A percentile compares a stretch with the other conserved stretches of the same genome.
phyloP scores from a whole-genome alignment of 768 basidiomycete genomes.

The Lactarius psammicola region DNA sequence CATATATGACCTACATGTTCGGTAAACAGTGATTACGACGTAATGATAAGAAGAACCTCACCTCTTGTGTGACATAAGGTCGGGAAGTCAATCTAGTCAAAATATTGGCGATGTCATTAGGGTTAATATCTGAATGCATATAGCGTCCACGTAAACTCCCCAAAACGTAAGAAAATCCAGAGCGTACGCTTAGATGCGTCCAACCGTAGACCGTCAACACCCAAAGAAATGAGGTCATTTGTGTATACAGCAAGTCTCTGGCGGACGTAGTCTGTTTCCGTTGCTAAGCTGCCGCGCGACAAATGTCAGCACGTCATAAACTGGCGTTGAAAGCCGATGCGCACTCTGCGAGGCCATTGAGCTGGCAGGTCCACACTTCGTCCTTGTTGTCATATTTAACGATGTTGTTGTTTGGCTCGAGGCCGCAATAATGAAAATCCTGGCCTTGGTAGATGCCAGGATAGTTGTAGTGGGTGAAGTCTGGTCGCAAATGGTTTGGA shows the following conservation, averaged over 20 bases:
- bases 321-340: slow-evolving; percentile 9
- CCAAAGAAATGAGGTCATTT: slow-evolving; percentile 60
- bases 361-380: slow-evolving; percentile 49
- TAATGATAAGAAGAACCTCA: slow-evolving; percentile 6
- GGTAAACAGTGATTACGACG: not conserved
- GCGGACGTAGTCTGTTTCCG: slow-evolving; percentile 61
- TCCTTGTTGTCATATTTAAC: slow-evolving; percentile 50
- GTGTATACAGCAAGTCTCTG: slow-evolving; percentile 51
- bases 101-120: slow-evolving; percentile 55
- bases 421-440: slow-evolving; percentile 66
- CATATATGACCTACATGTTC: slow-evolving; percentile 36
- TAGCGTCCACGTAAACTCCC: not conserved
- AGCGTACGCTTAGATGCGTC: slow-evolving; percentile 63
- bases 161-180: not conserved
- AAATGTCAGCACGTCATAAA: not conserved
- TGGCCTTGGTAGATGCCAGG: slow-evolving; percentile 35
- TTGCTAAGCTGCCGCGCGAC: slow-evolving; percentile 47
- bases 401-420: slow-evolving; percentile 52
- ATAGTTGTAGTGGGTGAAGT: slow-evolving; percentile 51
- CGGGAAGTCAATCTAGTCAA: slow-evolving; percentile 40
- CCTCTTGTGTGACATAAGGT: slow-evolving; percentile 66
- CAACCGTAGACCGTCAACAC: slow-evolving; percentile 59
- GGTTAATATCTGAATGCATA: slow-evolving; percentile 47
- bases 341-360: slow-evolving; percentile 42
- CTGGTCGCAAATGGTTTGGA: not conserved